phyloP scores from a whole-genome alignment of 306 rosid species.

The Acmispon strigosus region DNA sequence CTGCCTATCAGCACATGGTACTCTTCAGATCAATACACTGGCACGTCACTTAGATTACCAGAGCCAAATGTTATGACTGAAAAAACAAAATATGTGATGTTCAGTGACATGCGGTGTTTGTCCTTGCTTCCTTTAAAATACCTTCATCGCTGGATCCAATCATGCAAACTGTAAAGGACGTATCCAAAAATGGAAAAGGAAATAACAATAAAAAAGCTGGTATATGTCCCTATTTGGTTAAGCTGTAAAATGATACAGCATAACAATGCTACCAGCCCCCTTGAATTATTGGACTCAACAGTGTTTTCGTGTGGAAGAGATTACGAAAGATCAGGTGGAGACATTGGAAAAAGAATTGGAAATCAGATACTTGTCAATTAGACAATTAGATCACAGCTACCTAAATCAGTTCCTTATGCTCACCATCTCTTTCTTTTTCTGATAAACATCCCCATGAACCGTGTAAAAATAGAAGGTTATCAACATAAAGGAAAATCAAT shows the following conservation, averaged over 20 bases:
- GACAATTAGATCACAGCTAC: constrained; percentile 28
- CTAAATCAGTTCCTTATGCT: constrained; percentile 28
- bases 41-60: not conserved
- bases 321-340: not conserved
- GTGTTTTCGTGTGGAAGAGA: not conserved
- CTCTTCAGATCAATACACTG: not conserved
- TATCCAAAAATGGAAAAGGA: not conserved
- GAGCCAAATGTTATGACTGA: not conserved
- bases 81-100: not conserved
- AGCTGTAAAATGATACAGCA: constrained; percentile 20
- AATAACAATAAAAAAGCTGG: not conserved
- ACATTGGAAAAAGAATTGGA: constrained; percentile 20
- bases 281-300: constrained; percentile 16
- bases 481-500: too few relatives aligned
- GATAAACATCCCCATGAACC: not conserved
- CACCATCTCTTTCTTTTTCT: not conserved
- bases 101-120: not conserved
- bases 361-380: constrained; percentile 22
- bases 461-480: not conserved
- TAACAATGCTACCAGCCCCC: not conserved
- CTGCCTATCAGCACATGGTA: not conserved
- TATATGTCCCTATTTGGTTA: constrained; percentile 1
- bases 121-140: not conserved
- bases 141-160: constrained; percentile 1
- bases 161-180: constrained; percentile 9